Conservation (phyloP, 768 basidiomycete species). For the Auricularia cornea region DNA sequence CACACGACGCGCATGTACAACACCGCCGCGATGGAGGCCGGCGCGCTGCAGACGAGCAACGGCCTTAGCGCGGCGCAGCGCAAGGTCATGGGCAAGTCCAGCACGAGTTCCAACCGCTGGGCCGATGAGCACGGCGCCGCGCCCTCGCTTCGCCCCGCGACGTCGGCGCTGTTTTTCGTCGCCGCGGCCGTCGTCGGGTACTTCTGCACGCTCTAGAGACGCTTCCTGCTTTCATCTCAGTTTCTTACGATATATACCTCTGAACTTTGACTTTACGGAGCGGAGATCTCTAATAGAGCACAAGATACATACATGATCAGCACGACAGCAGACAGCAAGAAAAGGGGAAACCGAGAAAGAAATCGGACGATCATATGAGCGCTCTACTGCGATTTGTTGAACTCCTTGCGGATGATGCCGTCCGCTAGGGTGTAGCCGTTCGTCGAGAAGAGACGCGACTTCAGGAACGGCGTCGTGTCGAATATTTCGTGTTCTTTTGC, state of each 20-base stretch:
- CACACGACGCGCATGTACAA: slow-evolving; percentile 18
- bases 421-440: slow-evolving; percentile 81
- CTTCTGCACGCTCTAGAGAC: too few relatives aligned
- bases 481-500: slow-evolving; percentile 97
- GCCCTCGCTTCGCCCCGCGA: too few relatives aligned
- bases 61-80: slow-evolving; percentile 33
- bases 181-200: too few relatives aligned
- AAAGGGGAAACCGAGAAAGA: background rate
- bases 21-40: slow-evolving; percentile 47
- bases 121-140: background rate
- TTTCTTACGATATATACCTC: too few relatives aligned
- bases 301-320: background rate
- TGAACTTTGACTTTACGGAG: too few relatives aligned
- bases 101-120: background rate
- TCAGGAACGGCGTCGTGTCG: slow-evolving; percentile 78
- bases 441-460: slow-evolving; percentile 70
- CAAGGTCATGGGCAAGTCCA: background rate
- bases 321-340: background rate
- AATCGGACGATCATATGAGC: too few relatives aligned
- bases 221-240: too few relatives aligned
- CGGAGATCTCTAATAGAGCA: too few relatives aligned
- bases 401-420: slow-evolving; percentile 65
- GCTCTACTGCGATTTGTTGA: slow-evolving; percentile 21
- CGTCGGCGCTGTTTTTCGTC: too few relatives aligned
- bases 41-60: slow-evolving; percentile 56